A percentile compares a stretch with the other conserved stretches of the same genome.
These are phyloP conservation scores for Lathyrus tuberosus DNA, from an alignment of 306 rosid genomes.

Conservation along the genomic window DNA sequence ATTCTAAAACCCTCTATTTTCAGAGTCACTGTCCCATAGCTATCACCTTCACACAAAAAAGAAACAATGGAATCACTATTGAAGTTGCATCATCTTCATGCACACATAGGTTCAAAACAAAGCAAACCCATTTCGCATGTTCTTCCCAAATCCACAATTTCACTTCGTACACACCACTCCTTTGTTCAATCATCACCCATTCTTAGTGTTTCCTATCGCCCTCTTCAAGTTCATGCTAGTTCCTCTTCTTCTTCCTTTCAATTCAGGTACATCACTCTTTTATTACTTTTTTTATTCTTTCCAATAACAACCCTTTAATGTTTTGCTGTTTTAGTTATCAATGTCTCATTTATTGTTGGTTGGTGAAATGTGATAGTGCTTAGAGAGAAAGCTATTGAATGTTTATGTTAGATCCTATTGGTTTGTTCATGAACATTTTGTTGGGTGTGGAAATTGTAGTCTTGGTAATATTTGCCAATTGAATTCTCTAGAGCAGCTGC, in stretches of 20 bases:
- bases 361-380: neutral
- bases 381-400: neutral
- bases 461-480: neutral
- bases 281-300: neutral
- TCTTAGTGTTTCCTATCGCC: neutral
- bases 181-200: neutral
- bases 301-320: no score
- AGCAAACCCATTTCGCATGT: neutral
- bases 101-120: neutral
- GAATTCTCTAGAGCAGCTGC: neutral
- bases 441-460: neutral
- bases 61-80: neutral
- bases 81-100: slow-evolving; percentile 2
- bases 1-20: neutral
- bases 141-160: neutral
- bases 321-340: neutral
- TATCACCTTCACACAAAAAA: neutral
- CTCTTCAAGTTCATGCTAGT: slow-evolving; percentile 1
- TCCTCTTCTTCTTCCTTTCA: slow-evolving; percentile 10
- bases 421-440: neutral
- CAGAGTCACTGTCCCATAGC: neutral
- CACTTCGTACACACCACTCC: neutral
- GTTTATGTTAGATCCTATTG: no score
- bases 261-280: neutral
- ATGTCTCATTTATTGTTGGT: neutral